Percentiles rank a stretch among this genome's conserved stretches.
These are phyloP conservation scores for Daldinia bambusicola DNA, from an alignment of 495 filamentous ascomycete species.

Conservation along the genomic window DNA sequence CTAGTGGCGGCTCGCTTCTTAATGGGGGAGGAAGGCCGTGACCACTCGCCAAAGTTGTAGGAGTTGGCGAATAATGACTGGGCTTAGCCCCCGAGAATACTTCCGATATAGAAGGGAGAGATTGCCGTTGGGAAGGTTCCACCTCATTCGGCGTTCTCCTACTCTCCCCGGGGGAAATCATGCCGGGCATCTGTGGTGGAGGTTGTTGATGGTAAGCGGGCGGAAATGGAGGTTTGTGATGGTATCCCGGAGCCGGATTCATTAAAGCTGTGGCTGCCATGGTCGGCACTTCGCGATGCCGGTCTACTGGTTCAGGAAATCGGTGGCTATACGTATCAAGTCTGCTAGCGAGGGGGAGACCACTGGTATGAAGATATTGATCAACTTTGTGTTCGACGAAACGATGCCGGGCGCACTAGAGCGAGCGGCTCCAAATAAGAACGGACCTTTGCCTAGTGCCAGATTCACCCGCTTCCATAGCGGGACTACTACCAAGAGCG, in stretches of 20 bases:
- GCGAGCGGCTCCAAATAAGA: conserved; percentile 39
- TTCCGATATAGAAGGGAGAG: conserved; percentile 61
- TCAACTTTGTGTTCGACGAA: conserved; percentile 44
- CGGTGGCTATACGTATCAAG: conserved; percentile 50
- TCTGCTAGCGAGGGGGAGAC: conserved; percentile 42
- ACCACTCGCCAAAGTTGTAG: conserved; percentile 40
- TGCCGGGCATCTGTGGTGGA: conserved; percentile 51
- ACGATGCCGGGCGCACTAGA: conserved; percentile 32
- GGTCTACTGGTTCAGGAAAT: conserved; percentile 50
- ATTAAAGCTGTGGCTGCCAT: conserved; percentile 62
- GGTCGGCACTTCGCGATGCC: conserved; percentile 52
- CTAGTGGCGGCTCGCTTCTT: conserved; percentile 43
- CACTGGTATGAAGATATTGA: conserved; percentile 45
- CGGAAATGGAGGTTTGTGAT: conserved; percentile 53
- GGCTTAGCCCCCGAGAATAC: conserved; percentile 56
- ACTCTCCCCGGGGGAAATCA: conserved; percentile 59
- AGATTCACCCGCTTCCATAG: conserved; percentile 64
- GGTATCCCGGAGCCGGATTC: conserved; percentile 57
- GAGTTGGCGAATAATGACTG: conserved; percentile 50
- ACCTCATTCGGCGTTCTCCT: conserved; percentile 56
- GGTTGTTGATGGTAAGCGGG: conserved; percentile 55
- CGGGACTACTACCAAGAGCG: conserved; percentile 52
- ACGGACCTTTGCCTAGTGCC: conserved; percentile 62
- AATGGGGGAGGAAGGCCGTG: conserved; percentile 47
- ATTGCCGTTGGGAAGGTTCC: conserved; percentile 56